Evolutionary conservation across 2,329 filamentous ascomycete species (phyloP).

Genomic region (Clarireedia monteithiana): DNA sequence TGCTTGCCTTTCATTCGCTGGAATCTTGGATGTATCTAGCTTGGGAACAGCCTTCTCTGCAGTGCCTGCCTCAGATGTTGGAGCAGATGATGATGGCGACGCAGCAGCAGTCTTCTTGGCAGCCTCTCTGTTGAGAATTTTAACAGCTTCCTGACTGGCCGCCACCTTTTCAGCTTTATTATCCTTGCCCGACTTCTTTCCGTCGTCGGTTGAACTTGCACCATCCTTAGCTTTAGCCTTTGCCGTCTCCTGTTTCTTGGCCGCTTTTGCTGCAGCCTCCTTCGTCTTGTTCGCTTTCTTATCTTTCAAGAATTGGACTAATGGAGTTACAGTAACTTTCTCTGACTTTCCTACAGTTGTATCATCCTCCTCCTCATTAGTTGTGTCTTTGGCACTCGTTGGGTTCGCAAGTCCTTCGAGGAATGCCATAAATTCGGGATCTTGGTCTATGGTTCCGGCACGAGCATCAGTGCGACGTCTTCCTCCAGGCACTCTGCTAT

Average conservation of each 20-base stretch:
- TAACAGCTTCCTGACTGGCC: conserved; percentile 53
- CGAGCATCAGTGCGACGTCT: conserved; percentile 73
- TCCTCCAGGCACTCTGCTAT: conserved; percentile 70
- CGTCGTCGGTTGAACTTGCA: conserved; percentile 34
- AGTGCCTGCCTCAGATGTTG: neutral
- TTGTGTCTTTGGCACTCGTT: conserved; percentile 39
- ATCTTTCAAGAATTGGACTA: conserved; percentile 84
- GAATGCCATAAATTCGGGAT: conserved; percentile 91
- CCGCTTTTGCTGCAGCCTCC: conserved; percentile 46
- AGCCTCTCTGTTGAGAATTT: conserved; percentile 54
- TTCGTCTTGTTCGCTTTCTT: conserved; percentile 74
- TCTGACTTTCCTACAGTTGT: conserved; percentile 28
- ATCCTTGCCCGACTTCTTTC: conserved; percentile 52
- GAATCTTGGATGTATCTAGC: conserved; percentile 43
- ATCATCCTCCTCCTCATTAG: conserved; percentile 28
- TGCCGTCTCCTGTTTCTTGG: conserved; percentile 42
- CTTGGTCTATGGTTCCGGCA: conserved; percentile 93
- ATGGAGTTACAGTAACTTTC: conserved; percentile 73
- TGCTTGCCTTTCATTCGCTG: conserved; percentile 28
- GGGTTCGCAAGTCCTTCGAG: conserved; percentile 78
- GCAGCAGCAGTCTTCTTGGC: conserved; percentile 38
- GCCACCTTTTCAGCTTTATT: conserved; percentile 51
- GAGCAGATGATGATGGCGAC: conserved; percentile 12
- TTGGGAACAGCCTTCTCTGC: conserved; percentile 35
- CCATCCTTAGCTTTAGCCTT: conserved; percentile 45